These are phyloP conservation scores for Termitomyces sp. DNA, from an alignment of 1,284 basidiomycete genomes.

Conservation along the genomic window DNA sequence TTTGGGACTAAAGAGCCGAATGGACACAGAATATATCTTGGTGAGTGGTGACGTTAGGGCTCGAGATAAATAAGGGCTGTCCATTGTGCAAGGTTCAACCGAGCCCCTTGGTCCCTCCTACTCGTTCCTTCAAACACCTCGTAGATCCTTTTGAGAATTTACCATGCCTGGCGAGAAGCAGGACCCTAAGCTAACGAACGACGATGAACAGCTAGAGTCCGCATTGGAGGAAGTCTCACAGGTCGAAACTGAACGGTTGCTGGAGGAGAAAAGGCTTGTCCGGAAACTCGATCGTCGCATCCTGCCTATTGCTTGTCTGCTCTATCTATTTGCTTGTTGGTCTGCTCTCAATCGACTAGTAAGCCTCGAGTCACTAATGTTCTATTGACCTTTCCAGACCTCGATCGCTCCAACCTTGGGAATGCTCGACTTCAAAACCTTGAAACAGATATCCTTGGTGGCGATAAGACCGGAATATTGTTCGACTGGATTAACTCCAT, in stretches of 20 bases:
- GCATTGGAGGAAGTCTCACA: conserved; percentile 10
- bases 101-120: conserved; percentile 11
- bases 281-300: conserved; percentile 65
- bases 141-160: neutral
- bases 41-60: conserved; percentile 24
- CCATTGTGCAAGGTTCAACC: neutral
- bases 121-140: neutral
- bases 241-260: conserved; percentile 12
- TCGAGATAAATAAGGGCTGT: conserved; percentile 16
- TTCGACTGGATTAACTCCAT: conserved; percentile 74
- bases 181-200: conserved; percentile 12
- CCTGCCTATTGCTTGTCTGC: conserved; percentile 62
- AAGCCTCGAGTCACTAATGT: conserved; percentile 8
- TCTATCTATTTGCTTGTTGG: conserved; percentile 74
- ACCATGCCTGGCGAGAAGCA: conserved; percentile 10
- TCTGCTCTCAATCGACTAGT: conserved; percentile 10
- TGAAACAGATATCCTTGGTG: conserved; percentile 55
- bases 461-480: conserved; percentile 59
- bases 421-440: conserved; percentile 73
- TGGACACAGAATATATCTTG: conserved; percentile 23
- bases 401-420: conserved; percentile 72
- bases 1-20: conserved; percentile 21
- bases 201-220: conserved; percentile 21
- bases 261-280: conserved; percentile 54
- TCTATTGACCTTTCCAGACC: conserved; percentile 35